Conservation (phyloP, 2,329 filamentous ascomycete species). For the Fusarium albosuccineum region DNA sequence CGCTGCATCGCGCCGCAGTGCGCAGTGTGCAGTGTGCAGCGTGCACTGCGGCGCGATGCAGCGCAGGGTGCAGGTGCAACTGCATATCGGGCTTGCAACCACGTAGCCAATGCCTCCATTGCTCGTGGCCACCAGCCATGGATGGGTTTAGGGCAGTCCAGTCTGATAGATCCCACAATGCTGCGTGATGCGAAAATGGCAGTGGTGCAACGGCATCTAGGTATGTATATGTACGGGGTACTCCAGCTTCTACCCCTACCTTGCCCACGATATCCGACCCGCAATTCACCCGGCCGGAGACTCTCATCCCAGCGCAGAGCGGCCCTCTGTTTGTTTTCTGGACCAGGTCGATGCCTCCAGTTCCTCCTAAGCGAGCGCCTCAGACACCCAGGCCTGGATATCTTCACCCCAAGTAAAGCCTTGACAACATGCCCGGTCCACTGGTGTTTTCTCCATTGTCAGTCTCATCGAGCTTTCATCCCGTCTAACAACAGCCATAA, state of each 20-base stretch:
- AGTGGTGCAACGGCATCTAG: conserved; percentile 5
- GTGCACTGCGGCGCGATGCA: conserved; percentile 19
- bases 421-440: not conserved
- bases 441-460: no score
- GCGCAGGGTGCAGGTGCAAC: conserved; percentile 23
- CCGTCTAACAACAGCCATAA: no score
- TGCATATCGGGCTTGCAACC: conserved; percentile 13
- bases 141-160: not conserved
- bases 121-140: not conserved
- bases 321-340: no score
- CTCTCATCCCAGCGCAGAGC: no score
- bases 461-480: no score
- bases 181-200: not conserved
- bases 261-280: not conserved
- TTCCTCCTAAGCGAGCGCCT: no score
- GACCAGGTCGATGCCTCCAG: no score
- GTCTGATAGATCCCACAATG: conserved; percentile 20
- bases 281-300: not conserved
- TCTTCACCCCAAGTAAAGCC: not conserved
- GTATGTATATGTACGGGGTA: not conserved
- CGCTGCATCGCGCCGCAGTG: no score
- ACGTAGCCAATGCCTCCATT: conserved; percentile 6
- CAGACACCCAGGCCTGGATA: no score
- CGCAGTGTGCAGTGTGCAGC: conserved; percentile 4
- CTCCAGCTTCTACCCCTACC: not conserved